Evolutionary conservation across 148 eudicot genomes (phyloP), one percentile per base, ranked within the genome.

Genomic region (Chenopodium quinoa): DNA sequence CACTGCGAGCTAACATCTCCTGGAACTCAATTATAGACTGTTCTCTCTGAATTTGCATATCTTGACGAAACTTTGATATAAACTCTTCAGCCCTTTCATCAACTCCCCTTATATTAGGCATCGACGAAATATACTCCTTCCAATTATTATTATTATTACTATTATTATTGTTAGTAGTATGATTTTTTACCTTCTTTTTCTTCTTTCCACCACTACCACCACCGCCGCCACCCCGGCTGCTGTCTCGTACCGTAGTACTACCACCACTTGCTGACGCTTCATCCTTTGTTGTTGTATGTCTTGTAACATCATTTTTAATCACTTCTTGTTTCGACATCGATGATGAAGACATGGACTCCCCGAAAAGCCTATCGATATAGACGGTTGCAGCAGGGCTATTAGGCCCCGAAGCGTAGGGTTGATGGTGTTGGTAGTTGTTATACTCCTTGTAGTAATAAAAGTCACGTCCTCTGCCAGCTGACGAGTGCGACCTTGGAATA

Each of bases 1-100:
- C 80, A 85, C 89, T 86, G 46, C 97, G 86, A 81, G 90, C 90
- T 84, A 93, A 79, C 95, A 93, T 92, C 47, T 92, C 88, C 31
- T 93, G 90, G 58, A 86, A 92, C 0, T 93, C 94, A 71, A 86
- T 25, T 7, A 92, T 64, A 20, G 97, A 93, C 81, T 90, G 89
- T 76, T 93, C 91, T 79, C 91, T 88, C 34, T 93, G 87, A 81
- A 92, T 84, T 85, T 83, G 83, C 91, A 90, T 88, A 2, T 93
- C 85, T n/a, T 88, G 78, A 0, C 91, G 86, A 79, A 93, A 87
- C 79, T 82, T 90, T 2, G 87, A 82, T 3, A 93, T 93, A 34
- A 93, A 93, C 27, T 91, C 97, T 75, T 92, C 92, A 0, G 97
- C 97, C 79, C 91, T 92, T 78, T 93, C 91, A 78, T 93, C 95